A percentile compares a stretch with the other conserved stretches of the same genome.
Evolutionary conservation across 2,329 filamentous ascomycete species (phyloP).

Genomic region (Diaporthe helianthi): DNA sequence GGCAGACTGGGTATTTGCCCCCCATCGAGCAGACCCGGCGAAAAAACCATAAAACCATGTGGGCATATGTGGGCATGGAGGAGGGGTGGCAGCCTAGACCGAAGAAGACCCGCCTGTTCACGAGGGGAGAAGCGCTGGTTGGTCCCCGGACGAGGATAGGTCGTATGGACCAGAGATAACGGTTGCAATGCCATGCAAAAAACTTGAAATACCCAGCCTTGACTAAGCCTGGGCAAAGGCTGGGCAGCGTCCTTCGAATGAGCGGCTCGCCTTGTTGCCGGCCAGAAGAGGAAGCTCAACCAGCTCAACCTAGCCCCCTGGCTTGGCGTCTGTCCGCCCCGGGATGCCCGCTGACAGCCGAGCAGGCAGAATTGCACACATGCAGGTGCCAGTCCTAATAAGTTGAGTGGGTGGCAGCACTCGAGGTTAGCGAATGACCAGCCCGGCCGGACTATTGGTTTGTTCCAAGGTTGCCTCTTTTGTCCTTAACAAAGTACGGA

Average conservation of each 20-base stretch:
- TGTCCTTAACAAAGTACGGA: too few relatives aligned
- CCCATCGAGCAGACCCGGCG: neutral
- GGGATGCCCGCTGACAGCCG: conserved; percentile 18
- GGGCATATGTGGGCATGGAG: neutral
- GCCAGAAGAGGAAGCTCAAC: conserved; percentile 24
- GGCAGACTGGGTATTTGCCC: neutral
- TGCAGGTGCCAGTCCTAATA: too few relatives aligned
- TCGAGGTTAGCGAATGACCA: conserved; percentile 2
- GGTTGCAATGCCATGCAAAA: conserved; percentile 25
- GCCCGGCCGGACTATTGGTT: neutral
- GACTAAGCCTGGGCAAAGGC: conserved; percentile 19
- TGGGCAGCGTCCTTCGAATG: conserved; percentile 18
- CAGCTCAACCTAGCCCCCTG: conserved; percentile 19
- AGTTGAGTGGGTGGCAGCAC: too few relatives aligned
- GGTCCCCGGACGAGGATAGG: conserved; percentile 7
- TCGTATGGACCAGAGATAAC: conserved; percentile 22
- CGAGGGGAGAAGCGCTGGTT: conserved; percentile 6
- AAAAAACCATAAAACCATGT: too few relatives aligned
- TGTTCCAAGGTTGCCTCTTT: neutral
- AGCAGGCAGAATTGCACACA: neutral
- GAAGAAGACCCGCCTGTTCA: conserved; percentile 9
- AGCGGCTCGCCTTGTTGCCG: conserved; percentile 14
- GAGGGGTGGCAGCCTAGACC: conserved; percentile 9
- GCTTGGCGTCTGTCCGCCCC: conserved; percentile 12
- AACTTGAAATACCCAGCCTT: conserved; percentile 22